These are phyloP conservation scores for Polychaeton citri DNA, from an alignment of 2,329 filamentous ascomycete species.

Conservation along the genomic window DNA sequence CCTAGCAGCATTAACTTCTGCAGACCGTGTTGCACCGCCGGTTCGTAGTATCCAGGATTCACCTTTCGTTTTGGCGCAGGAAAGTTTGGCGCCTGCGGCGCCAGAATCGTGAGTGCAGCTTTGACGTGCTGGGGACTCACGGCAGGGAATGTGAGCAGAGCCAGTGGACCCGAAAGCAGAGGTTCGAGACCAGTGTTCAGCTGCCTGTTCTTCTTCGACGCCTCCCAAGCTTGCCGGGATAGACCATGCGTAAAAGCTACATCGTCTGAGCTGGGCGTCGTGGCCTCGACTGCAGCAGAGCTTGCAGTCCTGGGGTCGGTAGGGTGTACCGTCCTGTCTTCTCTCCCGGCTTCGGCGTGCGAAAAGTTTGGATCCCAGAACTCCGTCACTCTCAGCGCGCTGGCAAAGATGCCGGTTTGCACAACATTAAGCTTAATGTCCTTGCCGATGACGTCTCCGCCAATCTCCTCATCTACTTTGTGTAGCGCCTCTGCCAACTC, in stretches of 20 bases:
- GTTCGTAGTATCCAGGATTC: slow-evolving; percentile 71
- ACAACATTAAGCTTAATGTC: slow-evolving; percentile 62
- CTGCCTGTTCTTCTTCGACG: slow-evolving; percentile 34
- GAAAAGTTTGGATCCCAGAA: slow-evolving; percentile 44
- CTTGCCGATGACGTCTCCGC: slow-evolving; percentile 34
- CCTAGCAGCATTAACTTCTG: slow-evolving; percentile 80
- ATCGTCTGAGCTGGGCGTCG: slow-evolving; percentile 29
- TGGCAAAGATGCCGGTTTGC: slow-evolving; percentile 77
- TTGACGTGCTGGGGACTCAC: slow-evolving; percentile 78
- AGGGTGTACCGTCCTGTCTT: slow-evolving; percentile 8
- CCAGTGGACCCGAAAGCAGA: slow-evolving; percentile 69
- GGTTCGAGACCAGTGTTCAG: slow-evolving; percentile 53
- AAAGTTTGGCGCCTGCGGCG: slow-evolving; percentile 59
- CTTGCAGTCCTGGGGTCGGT: slow-evolving; percentile 21
- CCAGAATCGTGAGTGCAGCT: slow-evolving; percentile 63
- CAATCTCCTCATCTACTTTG: slow-evolving; percentile 48
- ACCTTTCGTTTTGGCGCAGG: slow-evolving; percentile 63
- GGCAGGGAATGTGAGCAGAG: slow-evolving; percentile 63
- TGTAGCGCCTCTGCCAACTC: slow-evolving; percentile 49
- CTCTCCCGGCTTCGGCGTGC: too few species aligned
- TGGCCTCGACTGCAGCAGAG: slow-evolving; percentile 21
- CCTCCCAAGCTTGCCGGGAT: slow-evolving; percentile 40
- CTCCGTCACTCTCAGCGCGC: slow-evolving; percentile 74
- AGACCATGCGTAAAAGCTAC: slow-evolving; percentile 46
- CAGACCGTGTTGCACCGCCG: slow-evolving; percentile 62